Conservation (phyloP, 352 stramenopile species). For the Poterioochromonas sp. region DNA sequence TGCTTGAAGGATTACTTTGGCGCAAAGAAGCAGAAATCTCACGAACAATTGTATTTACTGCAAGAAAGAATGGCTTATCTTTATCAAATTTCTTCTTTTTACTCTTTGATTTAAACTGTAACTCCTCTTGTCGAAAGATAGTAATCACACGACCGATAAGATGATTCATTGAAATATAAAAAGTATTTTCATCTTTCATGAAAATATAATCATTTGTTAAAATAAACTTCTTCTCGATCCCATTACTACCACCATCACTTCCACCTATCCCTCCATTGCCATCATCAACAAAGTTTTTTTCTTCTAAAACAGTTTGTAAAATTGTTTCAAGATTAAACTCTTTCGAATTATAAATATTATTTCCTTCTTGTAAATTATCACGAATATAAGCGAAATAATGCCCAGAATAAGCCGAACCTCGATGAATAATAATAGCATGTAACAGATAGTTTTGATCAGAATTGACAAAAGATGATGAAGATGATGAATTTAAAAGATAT, state of each 20-base stretch:
- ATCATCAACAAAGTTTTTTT: background rate
- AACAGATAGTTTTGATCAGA: conserved; percentile 1
- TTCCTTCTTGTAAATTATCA: conserved; percentile 27
- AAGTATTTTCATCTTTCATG: background rate
- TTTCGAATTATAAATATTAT: background rate
- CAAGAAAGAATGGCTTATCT: background rate
- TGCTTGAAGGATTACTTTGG: too few relatives aligned
- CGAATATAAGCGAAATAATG: conserved; percentile 45
- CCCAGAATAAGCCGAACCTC: conserved; percentile 41
- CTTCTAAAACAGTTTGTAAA: background rate
- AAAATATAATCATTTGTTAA: background rate
- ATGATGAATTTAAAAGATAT: background rate
- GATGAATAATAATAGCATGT: conserved; percentile 41
- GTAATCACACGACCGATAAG: background rate
- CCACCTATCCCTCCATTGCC: background rate
- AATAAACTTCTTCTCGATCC: background rate
- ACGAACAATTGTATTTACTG: background rate
- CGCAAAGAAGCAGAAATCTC: background rate
- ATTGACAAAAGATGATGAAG: too few relatives aligned
- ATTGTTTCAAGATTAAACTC: background rate
- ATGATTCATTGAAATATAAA: background rate
- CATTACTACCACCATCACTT: background rate
- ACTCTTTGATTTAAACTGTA: background rate
- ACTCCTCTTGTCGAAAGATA: background rate
- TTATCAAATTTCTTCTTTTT: background rate